These are phyloP conservation scores for Citrus reticulata DNA, from an alignment of 345 rosid genomes.

Conservation along the genomic window DNA sequence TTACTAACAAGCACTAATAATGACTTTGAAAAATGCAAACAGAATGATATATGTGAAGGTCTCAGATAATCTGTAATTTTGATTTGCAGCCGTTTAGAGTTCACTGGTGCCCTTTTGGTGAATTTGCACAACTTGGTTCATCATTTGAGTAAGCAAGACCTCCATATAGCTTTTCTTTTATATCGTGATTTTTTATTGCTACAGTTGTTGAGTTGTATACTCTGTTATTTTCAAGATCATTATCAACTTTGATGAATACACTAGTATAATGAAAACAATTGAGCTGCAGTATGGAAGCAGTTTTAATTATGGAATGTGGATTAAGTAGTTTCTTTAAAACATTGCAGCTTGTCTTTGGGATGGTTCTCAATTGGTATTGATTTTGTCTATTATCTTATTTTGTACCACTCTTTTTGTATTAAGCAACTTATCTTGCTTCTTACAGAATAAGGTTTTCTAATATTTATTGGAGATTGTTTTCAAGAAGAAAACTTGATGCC, in stretches of 20 bases:
- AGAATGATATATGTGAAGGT: neutral
- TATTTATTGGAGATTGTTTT: neutral
- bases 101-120: constrained; percentile 73
- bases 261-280: neutral
- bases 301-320: neutral
- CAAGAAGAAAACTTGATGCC: neutral
- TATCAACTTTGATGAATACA: neutral
- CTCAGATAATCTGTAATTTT: neutral
- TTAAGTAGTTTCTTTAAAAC: neutral
- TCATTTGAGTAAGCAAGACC: constrained; percentile 54
- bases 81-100: constrained; percentile 49
- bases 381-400: neutral
- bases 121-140: constrained; percentile 36
- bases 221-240: neutral
- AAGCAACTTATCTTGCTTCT: neutral
- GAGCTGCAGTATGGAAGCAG: neutral
- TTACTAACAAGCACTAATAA: neutral
- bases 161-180: constrained; percentile 3
- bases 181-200: neutral
- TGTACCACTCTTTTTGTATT: neutral
- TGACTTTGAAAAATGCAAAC: neutral
- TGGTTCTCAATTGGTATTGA: neutral
- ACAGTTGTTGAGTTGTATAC: neutral
- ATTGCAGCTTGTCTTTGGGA: neutral
- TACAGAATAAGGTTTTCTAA: neutral